Conservation (phyloP, 495 filamentous ascomycete genomes). For the Haplographium delicatum region DNA sequence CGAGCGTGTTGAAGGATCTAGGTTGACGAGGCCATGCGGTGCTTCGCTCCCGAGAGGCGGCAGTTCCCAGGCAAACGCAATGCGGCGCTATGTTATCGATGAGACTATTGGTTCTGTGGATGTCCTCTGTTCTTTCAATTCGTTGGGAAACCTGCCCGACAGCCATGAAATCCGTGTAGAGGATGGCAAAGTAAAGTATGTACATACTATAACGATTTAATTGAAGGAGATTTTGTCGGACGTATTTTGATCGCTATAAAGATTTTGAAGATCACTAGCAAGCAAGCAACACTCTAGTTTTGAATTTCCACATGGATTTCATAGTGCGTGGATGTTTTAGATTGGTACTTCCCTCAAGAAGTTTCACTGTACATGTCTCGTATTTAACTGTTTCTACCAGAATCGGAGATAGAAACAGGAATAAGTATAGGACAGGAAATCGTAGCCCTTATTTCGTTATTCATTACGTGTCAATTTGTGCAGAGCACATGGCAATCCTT, state of each 20-base stretch:
- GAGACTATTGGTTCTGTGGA: constrained; percentile 8
- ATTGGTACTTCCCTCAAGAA: too few species aligned
- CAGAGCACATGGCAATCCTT: constrained; percentile 8
- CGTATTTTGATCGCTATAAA: too few species aligned
- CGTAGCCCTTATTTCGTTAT: neutral
- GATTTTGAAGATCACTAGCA: too few species aligned
- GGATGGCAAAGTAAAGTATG: constrained; percentile 9
- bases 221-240: too few species aligned
- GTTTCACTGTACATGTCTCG: too few species aligned
- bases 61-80: neutral
- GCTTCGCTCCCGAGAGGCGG: neutral
- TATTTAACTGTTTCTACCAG: too few species aligned
- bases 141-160: neutral
- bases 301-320: too few species aligned
- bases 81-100: constrained; percentile 11
- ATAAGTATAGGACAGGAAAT: too few species aligned
- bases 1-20: constrained; percentile 6
- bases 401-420: too few species aligned
- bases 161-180: constrained; percentile 11
- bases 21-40: constrained; percentile 5
- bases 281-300: too few species aligned
- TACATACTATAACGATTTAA: too few species aligned
- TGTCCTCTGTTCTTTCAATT: constrained; percentile 1
- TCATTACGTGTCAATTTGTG: constrained; percentile 12
- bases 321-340: too few species aligned